Base-by-base conservation (phyloP, 148 eudicot species). In the Persicaria tinctoria region DNA sequence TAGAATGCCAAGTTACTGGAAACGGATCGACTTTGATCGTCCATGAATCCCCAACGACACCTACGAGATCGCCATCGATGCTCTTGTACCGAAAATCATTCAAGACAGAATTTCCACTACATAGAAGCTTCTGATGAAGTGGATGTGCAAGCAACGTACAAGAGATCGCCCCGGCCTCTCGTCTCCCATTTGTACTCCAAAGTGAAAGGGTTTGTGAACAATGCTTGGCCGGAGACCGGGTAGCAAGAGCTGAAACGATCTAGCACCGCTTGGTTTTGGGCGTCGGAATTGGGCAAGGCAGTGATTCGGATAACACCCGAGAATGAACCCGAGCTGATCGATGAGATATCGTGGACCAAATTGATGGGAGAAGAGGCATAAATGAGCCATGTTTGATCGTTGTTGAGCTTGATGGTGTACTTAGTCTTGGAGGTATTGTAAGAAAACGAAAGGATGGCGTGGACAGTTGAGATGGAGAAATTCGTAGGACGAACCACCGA, bases 1-100 rank as follows among this genome's bases (percentile, higher is more conserved):
- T 81, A 0, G 98, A 94, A 78, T 94, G 96, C 98, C 98, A 94
- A 60, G 89, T 86, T 18, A 92, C 80, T 7, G 93, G 79, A 50
- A 94, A 78, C 1, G 92, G 90, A 23, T 86, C 84, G 20, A 83
- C 80, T 68, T 86, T 89, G 84, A 94, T 73, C n/a, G 77, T 76
- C 98, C 98, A 94, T 27, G 85, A 83, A 86, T 90, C 89, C 44
- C 97, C 98, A 81, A 91, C 90, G 78, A 94, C 88, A 27, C 98
- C 98, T 38, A 91, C 89, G 74, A 94, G 96, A 7, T 94, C 97
- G 8, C 98, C 98, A 81, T 94, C 93, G 68, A 94, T 87, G 46
- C 96, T 88, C 49, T 84, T 86, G 79, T 87, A 94, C 82, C 80
- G 89, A 68, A 91, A 87, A 60, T 87, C 87, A 74, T 90, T 86